Evolutionary conservation across 1,284 basidiomycete genomes (phyloP).

Genomic region (Lignosus rhinocerotis): DNA sequence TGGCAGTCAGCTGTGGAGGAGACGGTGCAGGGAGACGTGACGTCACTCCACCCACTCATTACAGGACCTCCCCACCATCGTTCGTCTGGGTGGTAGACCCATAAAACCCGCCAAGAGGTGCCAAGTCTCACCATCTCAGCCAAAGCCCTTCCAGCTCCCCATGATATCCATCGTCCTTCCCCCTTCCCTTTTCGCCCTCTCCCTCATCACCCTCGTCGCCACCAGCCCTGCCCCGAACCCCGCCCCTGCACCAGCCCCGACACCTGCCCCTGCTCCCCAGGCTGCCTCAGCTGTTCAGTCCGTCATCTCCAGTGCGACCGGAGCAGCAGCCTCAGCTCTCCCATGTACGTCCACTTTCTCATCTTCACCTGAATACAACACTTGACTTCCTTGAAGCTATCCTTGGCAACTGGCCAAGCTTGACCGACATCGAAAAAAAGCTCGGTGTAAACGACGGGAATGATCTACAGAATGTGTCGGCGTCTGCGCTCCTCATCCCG

Average conservation of each 20-base stretch:
- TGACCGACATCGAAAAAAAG: slow-evolving; percentile 30
- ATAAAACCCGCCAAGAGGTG: background rate
- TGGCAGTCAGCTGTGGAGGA: too few relatives aligned
- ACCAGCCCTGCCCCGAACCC: slow-evolving; percentile 16
- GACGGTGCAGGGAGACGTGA: too few relatives aligned
- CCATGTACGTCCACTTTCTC: slow-evolving; percentile 18
- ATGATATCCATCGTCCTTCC: background rate
- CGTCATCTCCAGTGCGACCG: slow-evolving; percentile 24
- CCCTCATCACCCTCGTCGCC: slow-evolving; percentile 7
- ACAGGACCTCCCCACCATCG: too few relatives aligned
- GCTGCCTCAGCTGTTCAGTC: slow-evolving; percentile 20
- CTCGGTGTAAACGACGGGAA: slow-evolving; percentile 19
- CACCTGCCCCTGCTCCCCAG: slow-evolving; percentile 24
- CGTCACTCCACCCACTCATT: too few relatives aligned
- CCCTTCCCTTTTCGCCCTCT: slow-evolving; percentile 2
- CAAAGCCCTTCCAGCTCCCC: background rate
- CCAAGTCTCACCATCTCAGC: background rate
- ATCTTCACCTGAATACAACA: background rate
- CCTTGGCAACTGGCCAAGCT: slow-evolving; percentile 29
- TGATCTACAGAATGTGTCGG: slow-evolving; percentile 24
- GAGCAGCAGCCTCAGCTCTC: slow-evolving; percentile 26
- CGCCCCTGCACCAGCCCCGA: slow-evolving; percentile 16
- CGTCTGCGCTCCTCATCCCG: slow-evolving; percentile 28
- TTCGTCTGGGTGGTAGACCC: too few relatives aligned
- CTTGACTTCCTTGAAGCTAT: slow-evolving; percentile 16